Percentiles rank a stretch among this genome's conserved stretches.
Conservation (phyloP, 192 early-diverging fungal species). For the Linnemannia hyalina region DNA sequence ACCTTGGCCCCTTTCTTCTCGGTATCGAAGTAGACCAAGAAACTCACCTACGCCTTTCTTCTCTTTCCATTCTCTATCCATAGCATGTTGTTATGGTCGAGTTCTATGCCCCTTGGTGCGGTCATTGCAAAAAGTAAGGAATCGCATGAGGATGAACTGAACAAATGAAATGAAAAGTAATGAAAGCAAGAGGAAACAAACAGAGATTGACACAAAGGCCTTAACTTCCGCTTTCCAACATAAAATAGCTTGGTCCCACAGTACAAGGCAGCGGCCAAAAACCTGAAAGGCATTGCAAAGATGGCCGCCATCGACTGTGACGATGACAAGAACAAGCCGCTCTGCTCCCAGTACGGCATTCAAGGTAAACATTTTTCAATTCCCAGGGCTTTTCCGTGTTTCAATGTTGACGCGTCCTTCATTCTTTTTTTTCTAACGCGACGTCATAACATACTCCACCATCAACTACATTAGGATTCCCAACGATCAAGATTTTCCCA, state of each 20-base stretch:
- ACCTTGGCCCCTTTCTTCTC: not conserved
- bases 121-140: slow-evolving; percentile 86
- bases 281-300: slow-evolving; percentile 86
- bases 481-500: slow-evolving; percentile 88
- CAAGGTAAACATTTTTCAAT: slow-evolving; percentile 65
- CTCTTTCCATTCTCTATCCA: not conserved
- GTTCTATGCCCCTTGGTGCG: slow-evolving; percentile 98
- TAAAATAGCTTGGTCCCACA: slow-evolving; percentile 77
- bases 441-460: too few species aligned
- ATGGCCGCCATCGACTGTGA: slow-evolving; percentile 96
- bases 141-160: too few species aligned
- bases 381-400: not conserved
- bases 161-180: not conserved
- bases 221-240: not conserved
- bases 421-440: not conserved
- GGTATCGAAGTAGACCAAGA: not conserved
- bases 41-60: not conserved
- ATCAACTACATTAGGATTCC: slow-evolving; percentile 72
- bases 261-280: slow-evolving; percentile 90
- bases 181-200: not conserved
- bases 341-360: slow-evolving; percentile 85
- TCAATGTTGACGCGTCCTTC: not conserved
- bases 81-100: slow-evolving; percentile 88
- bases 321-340: slow-evolving; percentile 76
- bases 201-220: not conserved